Evolutionary conservation across 768 basidiomycete genomes (phyloP).

Genomic region (Tylopilus plumbeoviolaceoides): DNA sequence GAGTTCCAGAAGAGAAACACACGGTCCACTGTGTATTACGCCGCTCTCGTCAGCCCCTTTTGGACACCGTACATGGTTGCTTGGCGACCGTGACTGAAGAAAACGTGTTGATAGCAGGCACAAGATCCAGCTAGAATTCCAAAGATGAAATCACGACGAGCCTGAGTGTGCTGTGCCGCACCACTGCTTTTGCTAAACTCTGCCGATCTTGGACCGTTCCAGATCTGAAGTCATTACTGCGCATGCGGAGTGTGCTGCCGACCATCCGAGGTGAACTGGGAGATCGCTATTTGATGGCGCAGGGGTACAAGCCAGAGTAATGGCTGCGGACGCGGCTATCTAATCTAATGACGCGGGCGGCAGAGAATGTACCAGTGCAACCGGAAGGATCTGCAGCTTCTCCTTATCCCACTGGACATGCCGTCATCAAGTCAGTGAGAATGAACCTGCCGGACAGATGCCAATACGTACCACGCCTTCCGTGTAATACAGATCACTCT

Average conservation of each 20-base stretch:
- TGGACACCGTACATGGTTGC: not conserved
- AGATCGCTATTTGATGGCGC: not conserved
- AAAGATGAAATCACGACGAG: not conserved
- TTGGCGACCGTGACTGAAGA: not conserved
- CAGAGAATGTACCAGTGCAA: constrained; percentile 29
- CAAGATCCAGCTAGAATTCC: not conserved
- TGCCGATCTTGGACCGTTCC: not conserved
- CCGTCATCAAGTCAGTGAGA: not conserved
- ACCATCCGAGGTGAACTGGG: not conserved
- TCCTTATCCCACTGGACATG: constrained; percentile 54
- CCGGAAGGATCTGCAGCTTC: constrained; percentile 49
- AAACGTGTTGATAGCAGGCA: constrained; percentile 1
- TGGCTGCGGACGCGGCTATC: not conserved
- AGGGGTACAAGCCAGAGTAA: not conserved
- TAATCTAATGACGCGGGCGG: constrained; percentile 13
- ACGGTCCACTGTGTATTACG: not conserved
- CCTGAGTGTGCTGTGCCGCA: not conserved
- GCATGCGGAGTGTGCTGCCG: not conserved
- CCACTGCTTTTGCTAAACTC: not conserved
- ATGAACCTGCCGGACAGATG: not conserved
- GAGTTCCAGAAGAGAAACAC: not conserved
- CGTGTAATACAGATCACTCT: constrained; percentile 24
- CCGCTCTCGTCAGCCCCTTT: not conserved
- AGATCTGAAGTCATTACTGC: not conserved
- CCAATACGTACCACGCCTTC: constrained; percentile 20